phyloP scores from a whole-genome alignment of 768 basidiomycete genomes.

The Fomitopsis serialis region DNA sequence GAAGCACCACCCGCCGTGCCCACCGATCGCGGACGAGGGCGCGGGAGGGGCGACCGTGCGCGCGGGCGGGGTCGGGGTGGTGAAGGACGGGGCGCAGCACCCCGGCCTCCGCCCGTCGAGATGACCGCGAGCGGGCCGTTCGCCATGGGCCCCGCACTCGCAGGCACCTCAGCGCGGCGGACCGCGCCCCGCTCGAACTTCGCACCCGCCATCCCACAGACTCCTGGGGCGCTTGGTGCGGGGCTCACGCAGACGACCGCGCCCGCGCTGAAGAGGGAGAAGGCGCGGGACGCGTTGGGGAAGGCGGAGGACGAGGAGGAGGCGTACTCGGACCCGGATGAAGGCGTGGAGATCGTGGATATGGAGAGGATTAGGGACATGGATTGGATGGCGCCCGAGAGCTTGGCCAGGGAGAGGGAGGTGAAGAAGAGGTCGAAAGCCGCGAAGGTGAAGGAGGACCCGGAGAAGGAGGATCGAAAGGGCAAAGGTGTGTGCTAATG shows the following conservation, averaged over 20 bases:
- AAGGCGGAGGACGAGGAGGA: slow-evolving; percentile 44
- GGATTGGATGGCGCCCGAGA: slow-evolving; percentile 90
- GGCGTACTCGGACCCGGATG: slow-evolving; percentile 81
- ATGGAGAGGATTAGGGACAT: slow-evolving; percentile 71
- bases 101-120: slow-evolving; percentile 48
- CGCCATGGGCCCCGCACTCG: slow-evolving; percentile 77
- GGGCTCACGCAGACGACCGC: slow-evolving; percentile 45
- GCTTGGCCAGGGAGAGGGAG: slow-evolving; percentile 39
- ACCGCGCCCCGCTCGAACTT: slow-evolving; percentile 53
- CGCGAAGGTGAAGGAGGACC: slow-evolving; percentile 36
- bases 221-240: slow-evolving; percentile 37
- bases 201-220: slow-evolving; percentile 41
- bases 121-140: slow-evolving; percentile 88
- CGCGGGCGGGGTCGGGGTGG: slow-evolving; percentile 41
- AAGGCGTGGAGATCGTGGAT: slow-evolving; percentile 83
- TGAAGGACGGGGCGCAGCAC: slow-evolving; percentile 43
- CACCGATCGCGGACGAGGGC: slow-evolving; percentile 31
- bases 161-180: slow-evolving; percentile 49
- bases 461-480: slow-evolving; percentile 20
- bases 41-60: slow-evolving; percentile 10
- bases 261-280: slow-evolving; percentile 35
- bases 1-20: slow-evolving; percentile 10
- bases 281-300: slow-evolving; percentile 23
- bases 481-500: slow-evolving; percentile 26
- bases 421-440: slow-evolving; percentile 25